Percentiles rank a stretch among this genome's conserved stretches.
Conservation (phyloP, 768 basidiomycete species). For the Lactifluus echinatus region DNA sequence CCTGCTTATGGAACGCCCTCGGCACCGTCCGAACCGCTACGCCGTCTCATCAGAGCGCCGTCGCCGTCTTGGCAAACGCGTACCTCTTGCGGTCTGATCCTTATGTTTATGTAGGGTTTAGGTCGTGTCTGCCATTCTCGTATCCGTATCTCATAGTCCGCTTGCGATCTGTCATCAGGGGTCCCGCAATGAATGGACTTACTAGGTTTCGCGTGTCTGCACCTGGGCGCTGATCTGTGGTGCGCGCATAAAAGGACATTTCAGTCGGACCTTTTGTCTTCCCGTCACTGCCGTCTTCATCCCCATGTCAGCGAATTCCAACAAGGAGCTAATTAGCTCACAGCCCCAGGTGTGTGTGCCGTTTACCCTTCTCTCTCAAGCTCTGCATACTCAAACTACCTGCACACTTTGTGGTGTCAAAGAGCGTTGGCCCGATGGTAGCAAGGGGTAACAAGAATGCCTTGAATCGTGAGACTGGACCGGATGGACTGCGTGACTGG, state of each 20-base stretch:
- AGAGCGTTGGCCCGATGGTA: constrained; percentile 1
- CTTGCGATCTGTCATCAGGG: neutral
- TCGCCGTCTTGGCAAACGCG: neutral
- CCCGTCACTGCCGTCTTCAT: neutral
- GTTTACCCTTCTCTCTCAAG: neutral
- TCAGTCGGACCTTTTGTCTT: neutral
- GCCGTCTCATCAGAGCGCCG: too few relatives aligned
- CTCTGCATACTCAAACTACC: neutral
- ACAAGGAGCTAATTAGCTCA: neutral
- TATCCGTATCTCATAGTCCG: too few relatives aligned
- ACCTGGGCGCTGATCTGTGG: neutral
- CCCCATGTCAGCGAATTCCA: neutral
- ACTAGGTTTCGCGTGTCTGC: neutral
- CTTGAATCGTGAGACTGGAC: constrained; percentile 22
- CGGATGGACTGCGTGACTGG: constrained; percentile 29
- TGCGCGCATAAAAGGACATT: constrained; percentile 2
- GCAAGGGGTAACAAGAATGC: constrained; percentile 20
- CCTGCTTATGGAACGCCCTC: too few relatives aligned
- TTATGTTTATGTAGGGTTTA: neutral
- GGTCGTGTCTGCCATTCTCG: neutral
- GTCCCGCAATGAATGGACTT: neutral
- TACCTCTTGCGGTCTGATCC: neutral
- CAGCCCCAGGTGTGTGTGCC: constrained; percentile 7
- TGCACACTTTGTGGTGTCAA: neutral
- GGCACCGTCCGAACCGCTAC: too few relatives aligned